Base-by-base conservation (phyloP, 2,329 filamentous ascomycete species). In the Polytolypa hystricis region DNA sequence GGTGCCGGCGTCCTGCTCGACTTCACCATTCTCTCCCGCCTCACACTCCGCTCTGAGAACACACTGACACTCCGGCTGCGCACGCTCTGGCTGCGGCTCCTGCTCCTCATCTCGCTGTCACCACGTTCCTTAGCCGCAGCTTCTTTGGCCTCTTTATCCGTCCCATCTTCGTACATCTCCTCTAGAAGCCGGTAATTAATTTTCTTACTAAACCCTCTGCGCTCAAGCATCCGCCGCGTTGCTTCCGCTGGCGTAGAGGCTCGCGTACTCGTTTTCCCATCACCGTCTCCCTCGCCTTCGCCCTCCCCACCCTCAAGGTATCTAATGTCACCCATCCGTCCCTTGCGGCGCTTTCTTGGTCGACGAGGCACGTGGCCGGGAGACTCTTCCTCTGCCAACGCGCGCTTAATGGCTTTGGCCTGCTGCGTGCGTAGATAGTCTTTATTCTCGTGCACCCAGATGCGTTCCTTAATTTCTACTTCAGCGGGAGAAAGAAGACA, bases 401-500 rank as follows among this genome's bases (percentile, higher is more conserved):
- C 84, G 41, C 78, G 74, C 26, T 81, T 74, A 39, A 93, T 80
- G 5, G 81, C 70, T 58, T 91, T 93, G 42, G 83, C 77, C 53
- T 95, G 86, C 53, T 93, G 81, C 33, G 78, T 74, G 6, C 89
- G 82, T 26, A 98, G 69, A 74, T 87, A 98, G 47, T 93, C 85
- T 55, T 91, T 86, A 59, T 98, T 96, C 54, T 87, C 79, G 41
- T 89, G 87, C 29, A 93, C 78, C 91, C 91, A 98, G 35, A 96
- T 83, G 41, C 78, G 77, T 57, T 95, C 87, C 57, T 95, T 96
- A 53, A 86, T 75, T 21, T 73, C 73, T 2, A 79, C 74, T 61
- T 96, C 87, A 3, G 76, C 73, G 1, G 79, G 73, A 0, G 71
- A 73, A 4, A 96, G 69, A 23, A 86, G 61, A 52, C 87, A 94